These are phyloP conservation scores for Paecilomyces formosus DNA, from an alignment of 2,329 filamentous ascomycete species.

Conservation along the genomic window DNA sequence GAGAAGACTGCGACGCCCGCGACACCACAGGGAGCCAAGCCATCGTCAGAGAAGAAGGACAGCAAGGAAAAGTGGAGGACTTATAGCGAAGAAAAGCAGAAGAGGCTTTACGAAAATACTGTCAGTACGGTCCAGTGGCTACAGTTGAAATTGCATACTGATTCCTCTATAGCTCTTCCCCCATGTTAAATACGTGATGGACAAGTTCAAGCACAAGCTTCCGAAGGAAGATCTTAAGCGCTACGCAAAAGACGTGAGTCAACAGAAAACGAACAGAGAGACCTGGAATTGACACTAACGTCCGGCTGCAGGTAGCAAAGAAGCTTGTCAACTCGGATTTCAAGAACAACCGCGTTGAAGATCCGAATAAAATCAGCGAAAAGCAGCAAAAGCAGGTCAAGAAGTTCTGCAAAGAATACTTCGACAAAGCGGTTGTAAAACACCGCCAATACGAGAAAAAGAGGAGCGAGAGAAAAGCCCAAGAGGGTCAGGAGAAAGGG, in stretches of 20 bases:
- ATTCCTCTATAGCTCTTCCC: constrained; percentile 60
- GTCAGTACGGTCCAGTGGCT: constrained; percentile 44
- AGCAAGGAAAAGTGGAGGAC: constrained; percentile 44
- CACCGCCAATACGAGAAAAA: constrained; percentile 61
- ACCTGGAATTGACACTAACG: not conserved
- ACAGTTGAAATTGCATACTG: not conserved
- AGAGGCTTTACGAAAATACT: constrained; percentile 90
- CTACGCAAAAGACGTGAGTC: constrained; percentile 54
- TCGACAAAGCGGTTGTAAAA: constrained; percentile 78
- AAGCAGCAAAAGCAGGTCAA: constrained; percentile 79
- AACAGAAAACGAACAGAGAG: not conserved
- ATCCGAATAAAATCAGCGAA: constrained; percentile 68
- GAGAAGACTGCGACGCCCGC: constrained; percentile 50
- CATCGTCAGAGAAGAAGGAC: constrained; percentile 43
- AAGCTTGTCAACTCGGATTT: constrained; percentile 88
- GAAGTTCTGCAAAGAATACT: constrained; percentile 73
- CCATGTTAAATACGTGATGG: constrained; percentile 74
- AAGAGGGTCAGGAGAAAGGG: constrained; percentile 13
- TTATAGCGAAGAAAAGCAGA: constrained; percentile 68
- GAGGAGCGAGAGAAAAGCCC: constrained; percentile 44
- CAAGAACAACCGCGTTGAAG: constrained; percentile 76
- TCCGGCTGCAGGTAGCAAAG: constrained; percentile 55
- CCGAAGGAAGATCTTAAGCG: constrained; percentile 68
- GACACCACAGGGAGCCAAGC: constrained; percentile 56
- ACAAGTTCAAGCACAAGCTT: constrained; percentile 80